Base-by-base conservation (phyloP, 352 stramenopile species). In the Globisporangium acanthophoron region DNA sequence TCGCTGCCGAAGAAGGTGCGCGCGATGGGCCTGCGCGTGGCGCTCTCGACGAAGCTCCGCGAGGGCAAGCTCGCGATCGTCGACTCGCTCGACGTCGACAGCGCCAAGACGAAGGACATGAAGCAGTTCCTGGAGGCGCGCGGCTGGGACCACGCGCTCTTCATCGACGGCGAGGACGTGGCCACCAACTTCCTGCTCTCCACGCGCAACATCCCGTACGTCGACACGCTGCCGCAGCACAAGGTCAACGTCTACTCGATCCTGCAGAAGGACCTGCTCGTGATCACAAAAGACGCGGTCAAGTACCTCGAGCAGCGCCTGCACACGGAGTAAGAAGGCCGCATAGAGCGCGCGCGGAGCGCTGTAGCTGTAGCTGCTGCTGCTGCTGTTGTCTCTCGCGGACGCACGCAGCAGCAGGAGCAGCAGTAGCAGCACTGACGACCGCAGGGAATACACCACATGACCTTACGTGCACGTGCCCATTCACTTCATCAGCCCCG, bases 161-260 rank as follows among this genome's bases (percentile, higher is more conserved):
- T 93, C 67, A 73, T 95, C 20, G 83, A 88, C 52, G 76, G 81
- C 49, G 73, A 85, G 52, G 78, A 92, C 47, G 73, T 90, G 35
- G 73, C 76, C 21, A 78, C 73, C 52, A 90, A 87, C 70, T 93
- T 95, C 31, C 39, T 84, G 66, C 66, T 92, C 46, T 78, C 80
- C n/a, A 93, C 81, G 51, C 76, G 83, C 66, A 95, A 95, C 77
- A 81, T 95, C 62, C 80, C 83, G 53, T 83, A 88, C 69, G 77
- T 95, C 44, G 84, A 90, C 66, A 85, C 81, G 58, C 67, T 95
- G 45, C 73, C 81, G 67, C 79, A 92, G 74, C 73, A 90, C 70
- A 92, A 93, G 78, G 85, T 95, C 71, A 95, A 93, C 67, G 83
- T 93, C 43, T 95, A 95, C 77, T 91, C 85, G 67, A 93, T 95